Evolutionary conservation across 352 stramenopile species (phyloP).

Genomic region (Saprolegnia parasitica): DNA sequence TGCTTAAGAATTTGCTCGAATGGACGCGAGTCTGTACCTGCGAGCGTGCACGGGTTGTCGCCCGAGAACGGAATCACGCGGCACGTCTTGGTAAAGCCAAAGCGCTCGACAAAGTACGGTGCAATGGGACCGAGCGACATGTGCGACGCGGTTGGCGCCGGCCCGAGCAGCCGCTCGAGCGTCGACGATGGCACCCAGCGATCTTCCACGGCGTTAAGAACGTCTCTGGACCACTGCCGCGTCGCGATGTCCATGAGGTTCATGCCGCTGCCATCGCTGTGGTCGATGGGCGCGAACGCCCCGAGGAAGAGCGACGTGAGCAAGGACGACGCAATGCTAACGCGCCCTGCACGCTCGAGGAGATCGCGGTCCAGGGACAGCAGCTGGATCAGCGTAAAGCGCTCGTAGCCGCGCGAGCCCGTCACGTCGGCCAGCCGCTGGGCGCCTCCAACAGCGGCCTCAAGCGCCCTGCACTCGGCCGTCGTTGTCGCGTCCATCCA

Average conservation of each 20-base stretch:
- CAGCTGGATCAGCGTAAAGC: slow-evolving; percentile 80
- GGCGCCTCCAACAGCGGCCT: slow-evolving; percentile 52
- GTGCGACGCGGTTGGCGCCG: slow-evolving; percentile 47
- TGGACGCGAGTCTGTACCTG: slow-evolving; percentile 30
- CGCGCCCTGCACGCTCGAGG: slow-evolving; percentile 42
- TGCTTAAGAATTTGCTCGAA: neutral
- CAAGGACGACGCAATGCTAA: slow-evolving; percentile 63
- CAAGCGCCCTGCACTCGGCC: slow-evolving; percentile 48
- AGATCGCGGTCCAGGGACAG: slow-evolving; percentile 37
- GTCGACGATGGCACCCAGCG: slow-evolving; percentile 31
- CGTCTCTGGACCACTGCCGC: slow-evolving; percentile 48
- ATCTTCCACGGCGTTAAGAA: slow-evolving; percentile 40
- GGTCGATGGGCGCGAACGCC: slow-evolving; percentile 62
- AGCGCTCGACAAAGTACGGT: slow-evolving; percentile 60
- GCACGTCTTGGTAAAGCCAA: slow-evolving; percentile 51
- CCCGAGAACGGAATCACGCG: slow-evolving; percentile 69
- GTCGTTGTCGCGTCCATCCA: slow-evolving; percentile 85
- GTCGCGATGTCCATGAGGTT: slow-evolving; percentile 71
- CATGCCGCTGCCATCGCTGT: slow-evolving; percentile 78
- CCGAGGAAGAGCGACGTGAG: slow-evolving; percentile 68
- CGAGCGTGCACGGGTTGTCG: slow-evolving; percentile 77
- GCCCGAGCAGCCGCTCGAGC: slow-evolving; percentile 37
- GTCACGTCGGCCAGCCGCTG: slow-evolving; percentile 59
- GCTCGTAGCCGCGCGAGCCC: slow-evolving; percentile 71
- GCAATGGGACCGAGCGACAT: slow-evolving; percentile 43